Base-by-base conservation (phyloP, 2,329 filamentous ascomycete genomes). In the Phialemoniopsis sp. region DNA sequence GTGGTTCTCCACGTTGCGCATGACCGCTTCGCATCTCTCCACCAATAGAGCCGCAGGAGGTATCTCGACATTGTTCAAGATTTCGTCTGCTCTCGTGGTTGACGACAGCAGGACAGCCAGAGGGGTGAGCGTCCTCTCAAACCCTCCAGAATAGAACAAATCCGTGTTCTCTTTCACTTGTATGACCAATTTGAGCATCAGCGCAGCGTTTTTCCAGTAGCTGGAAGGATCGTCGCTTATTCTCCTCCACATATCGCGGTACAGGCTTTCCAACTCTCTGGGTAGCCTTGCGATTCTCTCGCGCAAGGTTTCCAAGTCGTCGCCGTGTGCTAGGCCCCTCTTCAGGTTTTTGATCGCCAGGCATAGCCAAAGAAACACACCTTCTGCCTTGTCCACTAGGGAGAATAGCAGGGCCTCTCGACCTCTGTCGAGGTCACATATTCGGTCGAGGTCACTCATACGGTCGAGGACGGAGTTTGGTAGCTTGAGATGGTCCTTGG, bases 351-450 rank as follows among this genome's bases (percentile, higher is more conserved):
- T 38, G 29, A 30, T n/a, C 13, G 29, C 29, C 2, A 38, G 29
- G 29, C 29, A 38, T 8, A 38, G 29, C 36, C 36, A 38, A 30
- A 38, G 16, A 19, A 38, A 38, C 3, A 38, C 36, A 13, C 36
- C 36, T 18, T 31, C 36, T 9, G 36, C 36, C 30, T 38, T 38
- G 8, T 26, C 3, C 10, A 32, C 30, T 4, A 38, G 36, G n/a
- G 15, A 10, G 5, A 2, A 3, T 8, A 38, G 29, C 17, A 38
- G 29, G n/a, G n/a, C n/a, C n/a, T n/a, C n/a, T n/a, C 29, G 18
- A 37, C 18, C 18, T 5, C 29, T 19, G 21, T 4, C 21, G 17
- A 1, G 12, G 17, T 15, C 8, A 2, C 13, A 13, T 18, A 26
- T 8, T 38, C 5, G 17, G 29, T 3, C n/a, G n/a, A n/a, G n/a